These are phyloP conservation scores for Aurifilum marmelostoma DNA, from an alignment of 2,329 filamentous ascomycete species.

Conservation along the genomic window DNA sequence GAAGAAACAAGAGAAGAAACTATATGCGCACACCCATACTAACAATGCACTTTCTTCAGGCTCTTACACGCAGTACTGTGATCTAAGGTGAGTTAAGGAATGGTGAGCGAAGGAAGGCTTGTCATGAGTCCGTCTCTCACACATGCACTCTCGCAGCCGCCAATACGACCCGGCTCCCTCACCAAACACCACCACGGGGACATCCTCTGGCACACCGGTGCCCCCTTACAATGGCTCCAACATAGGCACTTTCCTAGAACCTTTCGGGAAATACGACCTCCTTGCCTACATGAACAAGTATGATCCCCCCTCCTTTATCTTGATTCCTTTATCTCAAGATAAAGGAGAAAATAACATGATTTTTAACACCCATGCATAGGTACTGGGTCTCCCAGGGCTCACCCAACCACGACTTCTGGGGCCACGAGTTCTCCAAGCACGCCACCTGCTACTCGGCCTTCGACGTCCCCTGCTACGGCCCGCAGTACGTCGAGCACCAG, in stretches of 20 bases:
- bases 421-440: slow-evolving; percentile 70
- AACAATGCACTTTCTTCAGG: slow-evolving; percentile 44
- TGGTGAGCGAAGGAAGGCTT: slow-evolving; percentile 10
- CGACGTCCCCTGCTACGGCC: slow-evolving; percentile 66
- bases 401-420: slow-evolving; percentile 65
- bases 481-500: slow-evolving; percentile 56
- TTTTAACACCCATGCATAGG: not conserved
- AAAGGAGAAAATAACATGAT: not conserved
- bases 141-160: slow-evolving; percentile 42
- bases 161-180: slow-evolving; percentile 66
- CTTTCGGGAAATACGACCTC: slow-evolving; percentile 62
- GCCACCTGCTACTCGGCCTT: slow-evolving; percentile 70
- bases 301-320: slow-evolving; percentile 33
- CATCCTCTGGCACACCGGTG: slow-evolving; percentile 55
- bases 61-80: slow-evolving; percentile 69
- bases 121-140: not conserved
- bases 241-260: slow-evolving; percentile 61
- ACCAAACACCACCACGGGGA: slow-evolving; percentile 66
- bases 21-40: not conserved
- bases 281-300: slow-evolving; percentile 67
- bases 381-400: slow-evolving; percentile 64
- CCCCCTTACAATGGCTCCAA: slow-evolving; percentile 60
- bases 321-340: not conserved
- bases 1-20: no score
- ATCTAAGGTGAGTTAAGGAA: slow-evolving; percentile 47